phyloP scores from a whole-genome alignment of 2,329 filamentous ascomycete species.

The Geosmithia putterillii region DNA sequence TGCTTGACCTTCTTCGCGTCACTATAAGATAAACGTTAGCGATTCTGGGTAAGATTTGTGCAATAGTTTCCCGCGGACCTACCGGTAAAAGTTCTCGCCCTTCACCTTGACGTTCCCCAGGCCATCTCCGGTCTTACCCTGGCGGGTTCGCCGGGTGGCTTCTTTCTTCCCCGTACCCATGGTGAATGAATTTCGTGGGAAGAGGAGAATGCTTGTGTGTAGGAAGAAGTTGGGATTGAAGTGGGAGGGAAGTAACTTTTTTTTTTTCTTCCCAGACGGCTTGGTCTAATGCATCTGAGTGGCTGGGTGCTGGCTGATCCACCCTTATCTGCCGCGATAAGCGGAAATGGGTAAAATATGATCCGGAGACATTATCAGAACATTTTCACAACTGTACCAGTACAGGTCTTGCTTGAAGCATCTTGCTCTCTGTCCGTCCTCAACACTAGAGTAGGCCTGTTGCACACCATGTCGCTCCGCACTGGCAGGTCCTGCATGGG shows the following conservation, averaged over 20 bases:
- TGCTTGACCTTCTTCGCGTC: constrained; percentile 78
- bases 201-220: neutral
- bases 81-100: constrained; percentile 97
- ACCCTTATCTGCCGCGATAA: neutral
- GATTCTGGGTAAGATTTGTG: neutral
- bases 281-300: neutral
- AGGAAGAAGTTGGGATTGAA: constrained; percentile 5
- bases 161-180: constrained; percentile 96
- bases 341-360: neutral
- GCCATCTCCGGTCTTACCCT: constrained; percentile 76
- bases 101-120: constrained; percentile 88
- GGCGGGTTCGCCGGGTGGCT: constrained; percentile 64
- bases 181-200: constrained; percentile 6
- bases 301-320: neutral
- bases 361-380: neutral
- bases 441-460: neutral
- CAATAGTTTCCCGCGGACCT: constrained; percentile 11
- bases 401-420: neutral
- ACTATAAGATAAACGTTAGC: constrained; percentile 13
- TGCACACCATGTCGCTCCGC: constrained; percentile 1
- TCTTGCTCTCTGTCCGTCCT: neutral
- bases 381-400: neutral
- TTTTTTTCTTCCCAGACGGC: constrained; percentile 1
- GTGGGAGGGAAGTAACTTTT: constrained; percentile 4
- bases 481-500: neutral